Base-by-base conservation (phyloP, 1,139 yeast species). In the Schizosaccharomyces versatilis region DNA sequence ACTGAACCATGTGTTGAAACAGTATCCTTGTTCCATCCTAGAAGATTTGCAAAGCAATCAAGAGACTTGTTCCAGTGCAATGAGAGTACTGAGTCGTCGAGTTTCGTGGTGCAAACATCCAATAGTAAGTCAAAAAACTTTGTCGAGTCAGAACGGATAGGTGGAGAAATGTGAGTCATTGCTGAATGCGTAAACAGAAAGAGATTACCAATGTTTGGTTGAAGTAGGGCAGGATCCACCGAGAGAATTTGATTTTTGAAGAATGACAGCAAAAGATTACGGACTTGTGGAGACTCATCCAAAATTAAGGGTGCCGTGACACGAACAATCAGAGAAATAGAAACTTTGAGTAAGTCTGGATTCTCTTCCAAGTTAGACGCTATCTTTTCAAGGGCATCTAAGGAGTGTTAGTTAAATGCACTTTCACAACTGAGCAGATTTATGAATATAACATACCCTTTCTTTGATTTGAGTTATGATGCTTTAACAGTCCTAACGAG, bases 101-200 rank as follows among this genome's bases (percentile, higher is more conserved):
- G 48, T 7, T 47, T 53, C 8, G 15, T 14, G 19, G 54, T 58
- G 51, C 61, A 62, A 24, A 58, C 56, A 32, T 73, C 71, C 19
- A 84, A 65, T 54, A 84, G 64, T 3, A 80, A 70, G 41, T 71
- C 70, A 41, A 86, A 68, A 60, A 80, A 81, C 57, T 73, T 74
- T 0, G 90, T 76, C 3, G 93, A 77, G 60, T 80, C 82, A 54
- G 77, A 76, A 53, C 94, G 75, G 44, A 86, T 78, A 7, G 78
- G 79, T 0, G 88, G 80, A 42, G 75, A 76, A 51, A 90, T 81
- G 64, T 90, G 96, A 15, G 97, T 84, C 97, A 90, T 90, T 12
- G 95, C 94, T 55, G 93, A 81, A 62, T 83, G 83, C n/a, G 88
- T 73, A 64, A 83, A 88, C 39, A 90, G 70, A 40, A 83, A 74